Conservation (phyloP, 1,284 basidiomycete species). For the Marasmius oreades region DNA sequence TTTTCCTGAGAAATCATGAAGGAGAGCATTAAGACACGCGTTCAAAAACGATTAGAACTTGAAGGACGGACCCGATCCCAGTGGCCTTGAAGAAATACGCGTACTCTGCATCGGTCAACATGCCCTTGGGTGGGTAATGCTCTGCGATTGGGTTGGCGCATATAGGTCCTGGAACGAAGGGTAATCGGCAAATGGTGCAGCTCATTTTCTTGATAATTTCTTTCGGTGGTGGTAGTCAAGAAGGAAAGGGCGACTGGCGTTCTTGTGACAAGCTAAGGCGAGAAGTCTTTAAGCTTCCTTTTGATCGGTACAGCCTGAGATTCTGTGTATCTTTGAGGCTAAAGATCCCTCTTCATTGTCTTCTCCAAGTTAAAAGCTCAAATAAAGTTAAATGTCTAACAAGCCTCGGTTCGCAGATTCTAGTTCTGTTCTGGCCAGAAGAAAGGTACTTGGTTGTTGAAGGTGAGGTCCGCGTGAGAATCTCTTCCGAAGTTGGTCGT, state of each 20-base stretch:
- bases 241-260: not conserved
- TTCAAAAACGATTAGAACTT: not conserved
- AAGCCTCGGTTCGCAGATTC: too few relatives aligned
- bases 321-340: too few relatives aligned
- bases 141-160: slow-evolving; percentile 15
- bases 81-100: slow-evolving; percentile 17
- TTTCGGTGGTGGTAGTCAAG: not conserved
- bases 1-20: not conserved
- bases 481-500: too few relatives aligned
- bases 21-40: not conserved
- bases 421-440: too few relatives aligned
- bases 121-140: slow-evolving; percentile 16
- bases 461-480: too few relatives aligned
- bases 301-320: too few relatives aligned
- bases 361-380: too few relatives aligned
- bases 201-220: slow-evolving; percentile 18
- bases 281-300: too few relatives aligned
- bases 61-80: slow-evolving; percentile 16
- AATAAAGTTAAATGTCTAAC: too few relatives aligned
- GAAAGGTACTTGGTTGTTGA: too few relatives aligned
- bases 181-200: slow-evolving; percentile 23
- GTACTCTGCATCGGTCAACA: slow-evolving; percentile 18
- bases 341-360: too few relatives aligned
- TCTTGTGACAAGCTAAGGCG: not conserved
- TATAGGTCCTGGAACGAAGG: slow-evolving; percentile 18